Evolutionary conservation across 2,329 filamentous ascomycete genomes (phyloP), one percentile per base, ranked within the genome.

Genomic region (Alternaria consortialis): DNA sequence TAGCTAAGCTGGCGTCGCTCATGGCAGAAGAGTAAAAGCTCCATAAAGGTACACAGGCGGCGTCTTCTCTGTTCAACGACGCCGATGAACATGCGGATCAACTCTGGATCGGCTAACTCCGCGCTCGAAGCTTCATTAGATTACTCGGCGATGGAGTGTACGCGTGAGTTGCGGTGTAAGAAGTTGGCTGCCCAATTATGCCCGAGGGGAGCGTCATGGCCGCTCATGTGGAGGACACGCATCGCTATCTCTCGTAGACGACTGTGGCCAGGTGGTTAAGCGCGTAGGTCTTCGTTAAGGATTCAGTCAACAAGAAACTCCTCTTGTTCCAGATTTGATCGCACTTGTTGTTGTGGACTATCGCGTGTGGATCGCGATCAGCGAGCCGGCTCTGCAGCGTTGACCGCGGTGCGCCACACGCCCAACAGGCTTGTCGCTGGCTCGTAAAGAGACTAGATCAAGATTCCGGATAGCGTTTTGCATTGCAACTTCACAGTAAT

Each of bases 1-100:
- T 62, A n/a, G 58, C 56, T 1, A 62, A 64, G 27, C 48, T 64
- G 32, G 56, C 58, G 4, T 56, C 62, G 39, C 20, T 20, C 20
- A 20, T 20, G 20, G 20, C 20, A 20, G 20, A 20, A 20, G 20
- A 20, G 20, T 20, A 20, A 20, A 20, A 20, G 20, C 20, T 20
- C 20, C 20, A 20, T 20, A 20, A 20, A 20, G 20, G 20, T 20
- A 20, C 20, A 20, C 20, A 20, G 20, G 20, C 2, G 20, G 20
- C 20, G 20, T 20, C 20, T 20, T 20, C 20, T 20, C 20, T 20
- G 20, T 20, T 20, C 20, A 20, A 20, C 20, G 20, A 20, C 20
- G 20, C 20, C 20, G 20, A 20, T 20, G 20, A 20, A 20, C 20
- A 20, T 20, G 20, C 20, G 20, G 2, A 20, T 20, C 20, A 20